A percentile compares a stretch with the other conserved stretches of the same genome.
phyloP scores from a whole-genome alignment of 1,284 basidiomycete species.

The Puccinia hordei region DNA sequence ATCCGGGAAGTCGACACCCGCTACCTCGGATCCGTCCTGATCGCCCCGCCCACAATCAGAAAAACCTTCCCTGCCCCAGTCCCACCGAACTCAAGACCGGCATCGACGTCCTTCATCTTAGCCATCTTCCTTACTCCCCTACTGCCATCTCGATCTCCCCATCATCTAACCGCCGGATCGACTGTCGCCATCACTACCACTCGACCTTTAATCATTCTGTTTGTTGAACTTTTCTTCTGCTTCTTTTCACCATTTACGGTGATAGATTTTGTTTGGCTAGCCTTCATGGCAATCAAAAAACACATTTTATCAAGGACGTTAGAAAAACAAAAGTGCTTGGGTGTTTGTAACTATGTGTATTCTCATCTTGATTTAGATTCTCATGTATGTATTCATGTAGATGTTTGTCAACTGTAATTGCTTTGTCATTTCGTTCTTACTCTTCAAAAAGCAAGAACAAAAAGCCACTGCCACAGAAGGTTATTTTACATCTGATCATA shows the following conservation, averaged over 20 bases:
- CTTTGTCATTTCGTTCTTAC: too few relatives aligned
- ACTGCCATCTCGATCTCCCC: not conserved
- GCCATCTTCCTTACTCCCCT: not conserved
- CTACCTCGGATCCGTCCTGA: not conserved
- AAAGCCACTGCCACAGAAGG: too few relatives aligned
- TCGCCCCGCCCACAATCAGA: not conserved
- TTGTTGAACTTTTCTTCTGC: not conserved
- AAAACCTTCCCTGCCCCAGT: not conserved
- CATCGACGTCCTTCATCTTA: not conserved
- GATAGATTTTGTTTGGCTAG: not conserved
- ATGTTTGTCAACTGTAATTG: too few relatives aligned
- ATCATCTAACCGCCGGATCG: not conserved
- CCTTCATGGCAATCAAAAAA: too few relatives aligned
- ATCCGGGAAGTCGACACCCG: not conserved
- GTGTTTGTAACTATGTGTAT: too few relatives aligned
- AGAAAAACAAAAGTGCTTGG: too few relatives aligned
- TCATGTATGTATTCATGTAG: too few relatives aligned
- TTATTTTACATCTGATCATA: too few relatives aligned
- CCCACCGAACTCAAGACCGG: slow-evolving; percentile 22
- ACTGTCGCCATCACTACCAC: not conserved
- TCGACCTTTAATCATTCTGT: not conserved
- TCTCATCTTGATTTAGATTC: too few relatives aligned
- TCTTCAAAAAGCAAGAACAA: too few relatives aligned
- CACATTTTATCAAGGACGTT: too few relatives aligned
- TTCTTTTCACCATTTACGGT: not conserved